Conservation (phyloP, 768 basidiomycete genomes). For the Pisolithus albus region DNA sequence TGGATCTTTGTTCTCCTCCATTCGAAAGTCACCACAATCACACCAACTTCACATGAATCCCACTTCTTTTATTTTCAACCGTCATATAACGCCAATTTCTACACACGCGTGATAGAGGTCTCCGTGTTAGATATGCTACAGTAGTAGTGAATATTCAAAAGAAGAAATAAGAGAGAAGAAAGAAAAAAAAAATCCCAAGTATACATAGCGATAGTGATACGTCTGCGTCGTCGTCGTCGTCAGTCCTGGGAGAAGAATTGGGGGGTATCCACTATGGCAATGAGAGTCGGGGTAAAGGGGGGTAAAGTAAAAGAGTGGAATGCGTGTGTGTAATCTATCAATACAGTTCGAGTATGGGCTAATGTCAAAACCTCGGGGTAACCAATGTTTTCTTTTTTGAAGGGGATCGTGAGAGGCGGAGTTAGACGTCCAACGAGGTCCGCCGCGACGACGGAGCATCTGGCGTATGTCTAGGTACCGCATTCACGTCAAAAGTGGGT, state of each 20-base stretch:
- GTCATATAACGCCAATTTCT: too few relatives aligned
- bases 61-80: too few relatives aligned
- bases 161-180: too few relatives aligned
- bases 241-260: not conserved
- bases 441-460: conserved; percentile 10
- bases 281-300: too few relatives aligned
- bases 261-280: conserved; percentile 17
- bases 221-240: not conserved
- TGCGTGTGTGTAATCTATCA: conserved; percentile 12
- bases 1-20: too few relatives aligned
- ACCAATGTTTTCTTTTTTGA: too few relatives aligned
- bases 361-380: not conserved
- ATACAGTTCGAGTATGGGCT: conserved; percentile 18
- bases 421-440: conserved; percentile 8
- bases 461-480: conserved; percentile 18
- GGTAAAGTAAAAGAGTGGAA: not conserved
- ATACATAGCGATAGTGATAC: conserved; percentile 21
- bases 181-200: conserved; percentile 1
- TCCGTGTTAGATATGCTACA: too few relatives aligned
- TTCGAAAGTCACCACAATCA: too few relatives aligned
- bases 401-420: too few relatives aligned
- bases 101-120: too few relatives aligned
- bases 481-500: conserved; percentile 7
- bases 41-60: too few relatives aligned
- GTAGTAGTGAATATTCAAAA: too few relatives aligned